Conservation (phyloP, 805 yeast genomes). For the Cyberlindnera mississippiensis region DNA sequence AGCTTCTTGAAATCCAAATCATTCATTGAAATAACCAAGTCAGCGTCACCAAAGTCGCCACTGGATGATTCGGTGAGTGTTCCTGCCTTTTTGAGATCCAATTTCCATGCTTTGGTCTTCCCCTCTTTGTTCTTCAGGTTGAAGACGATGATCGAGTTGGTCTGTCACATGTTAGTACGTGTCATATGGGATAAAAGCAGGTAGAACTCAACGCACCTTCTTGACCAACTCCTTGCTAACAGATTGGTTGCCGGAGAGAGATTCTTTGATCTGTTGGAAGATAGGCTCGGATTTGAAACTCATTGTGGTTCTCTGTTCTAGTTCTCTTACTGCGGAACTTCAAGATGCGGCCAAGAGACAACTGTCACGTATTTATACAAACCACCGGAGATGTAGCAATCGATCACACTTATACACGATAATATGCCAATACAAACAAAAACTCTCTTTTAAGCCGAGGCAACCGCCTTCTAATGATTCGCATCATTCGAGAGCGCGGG, state of each 20-base stretch:
- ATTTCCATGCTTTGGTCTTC: slow-evolving; percentile 56
- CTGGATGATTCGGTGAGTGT: slow-evolving; percentile 36
- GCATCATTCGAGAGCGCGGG: background rate
- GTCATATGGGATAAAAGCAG: background rate
- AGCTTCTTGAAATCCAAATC: slow-evolving; percentile 71
- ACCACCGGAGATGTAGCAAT: background rate
- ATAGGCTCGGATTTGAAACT: slow-evolving; percentile 27
- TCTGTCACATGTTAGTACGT: slow-evolving; percentile 22
- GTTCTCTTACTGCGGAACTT: no score
- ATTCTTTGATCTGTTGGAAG: slow-evolving; percentile 20
- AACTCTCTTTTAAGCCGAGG: background rate
- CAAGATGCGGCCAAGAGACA: no score
- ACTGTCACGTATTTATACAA: background rate
- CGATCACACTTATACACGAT: no score
- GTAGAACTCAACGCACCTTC: slow-evolving; percentile 11
- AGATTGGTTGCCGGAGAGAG: slow-evolving; percentile 16
- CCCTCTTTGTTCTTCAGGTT: slow-evolving; percentile 57
- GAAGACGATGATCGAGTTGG: slow-evolving; percentile 62
- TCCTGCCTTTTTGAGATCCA: slow-evolving; percentile 62
- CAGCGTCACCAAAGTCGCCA: slow-evolving; percentile 45
- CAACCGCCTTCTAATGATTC: background rate
- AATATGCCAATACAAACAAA: no score
- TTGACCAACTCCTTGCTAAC: slow-evolving; percentile 22
- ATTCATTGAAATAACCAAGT: slow-evolving; percentile 58
- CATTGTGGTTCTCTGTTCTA: slow-evolving; percentile 10